Percentiles rank a stretch among this genome's conserved stretches.
Conservation (phyloP, 1,284 basidiomycete species). For the Singerocomus rubriflavus region DNA sequence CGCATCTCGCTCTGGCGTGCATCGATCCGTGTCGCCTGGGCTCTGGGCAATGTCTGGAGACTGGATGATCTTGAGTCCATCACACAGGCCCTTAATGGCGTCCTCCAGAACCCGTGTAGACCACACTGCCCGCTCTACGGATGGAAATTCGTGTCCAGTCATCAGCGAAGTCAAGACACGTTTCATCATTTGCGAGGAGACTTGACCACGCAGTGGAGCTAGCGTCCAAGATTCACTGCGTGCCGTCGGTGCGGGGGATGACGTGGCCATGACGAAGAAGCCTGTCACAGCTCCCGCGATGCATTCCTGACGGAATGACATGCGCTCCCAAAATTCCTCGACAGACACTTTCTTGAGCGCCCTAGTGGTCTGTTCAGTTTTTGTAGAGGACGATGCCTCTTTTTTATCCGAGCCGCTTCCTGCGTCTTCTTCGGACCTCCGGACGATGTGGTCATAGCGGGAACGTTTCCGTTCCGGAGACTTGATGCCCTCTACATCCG, state of each 20-base stretch:
- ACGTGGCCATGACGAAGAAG: constrained; percentile 72
- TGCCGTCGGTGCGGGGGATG: constrained; percentile 24
- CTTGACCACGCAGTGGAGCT: constrained; percentile 55
- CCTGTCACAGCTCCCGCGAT: constrained; percentile 81
- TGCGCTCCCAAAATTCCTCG: constrained; percentile 91
- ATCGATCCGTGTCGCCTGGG: constrained; percentile 28
- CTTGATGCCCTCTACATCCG: constrained; percentile 56
- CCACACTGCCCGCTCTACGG: constrained; percentile 56
- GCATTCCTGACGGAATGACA: constrained; percentile 94
- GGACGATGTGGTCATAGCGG: constrained; percentile 25
- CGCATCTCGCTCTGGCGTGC: constrained; percentile 38
- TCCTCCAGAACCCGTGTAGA: constrained; percentile 70
- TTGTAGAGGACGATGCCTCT: constrained; percentile 14
- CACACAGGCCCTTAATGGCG: constrained; percentile 66
- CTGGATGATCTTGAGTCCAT: constrained; percentile 44
- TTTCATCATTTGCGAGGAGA: constrained; percentile 61
- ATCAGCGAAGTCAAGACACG: constrained; percentile 67
- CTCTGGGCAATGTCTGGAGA: constrained; percentile 17
- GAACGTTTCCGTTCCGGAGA: constrained; percentile 59
- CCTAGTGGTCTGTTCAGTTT: constrained; percentile 35
- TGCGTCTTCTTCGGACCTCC: constrained; percentile 27
- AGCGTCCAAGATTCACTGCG: constrained; percentile 40
- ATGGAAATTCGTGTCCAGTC: constrained; percentile 77
- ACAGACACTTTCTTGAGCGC: constrained; percentile 55
- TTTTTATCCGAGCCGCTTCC: constrained; percentile 38